A percentile compares a stretch with the other conserved stretches of the same genome.
These are phyloP conservation scores for Pythium monospermum DNA, from an alignment of 352 stramenopile genomes.

Conservation along the genomic window DNA sequence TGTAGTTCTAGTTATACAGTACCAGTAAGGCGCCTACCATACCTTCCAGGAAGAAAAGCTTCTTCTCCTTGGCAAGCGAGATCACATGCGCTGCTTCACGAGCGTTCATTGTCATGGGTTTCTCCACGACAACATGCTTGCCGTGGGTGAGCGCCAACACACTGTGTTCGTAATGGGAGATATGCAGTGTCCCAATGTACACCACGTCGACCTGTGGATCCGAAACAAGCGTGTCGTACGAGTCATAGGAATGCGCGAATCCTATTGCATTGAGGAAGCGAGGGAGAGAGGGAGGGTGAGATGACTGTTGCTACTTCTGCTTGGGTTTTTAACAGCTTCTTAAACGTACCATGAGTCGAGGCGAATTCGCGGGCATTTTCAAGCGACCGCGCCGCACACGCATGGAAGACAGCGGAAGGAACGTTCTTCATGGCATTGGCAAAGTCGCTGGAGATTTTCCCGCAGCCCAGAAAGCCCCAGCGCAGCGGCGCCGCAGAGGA, in stretches of 20 bases:
- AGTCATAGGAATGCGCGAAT: slow-evolving; percentile 63
- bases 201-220: slow-evolving; percentile 86
- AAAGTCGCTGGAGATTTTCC: slow-evolving; percentile 62
- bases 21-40: neutral
- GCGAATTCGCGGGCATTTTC: slow-evolving; percentile 42
- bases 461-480: slow-evolving; percentile 69
- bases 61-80: slow-evolving; percentile 50
- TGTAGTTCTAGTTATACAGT: no score
- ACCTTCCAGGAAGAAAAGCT: slow-evolving; percentile 80
- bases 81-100: slow-evolving; percentile 69
- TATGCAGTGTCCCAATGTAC: slow-evolving; percentile 92
- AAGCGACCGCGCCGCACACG: slow-evolving; percentile 50
- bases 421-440: slow-evolving; percentile 35
- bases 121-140: slow-evolving; percentile 93
- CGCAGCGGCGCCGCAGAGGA: slow-evolving; percentile 23
- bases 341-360: slow-evolving; percentile 23
- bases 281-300: no score
- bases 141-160: slow-evolving; percentile 67
- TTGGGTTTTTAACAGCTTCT: no score
- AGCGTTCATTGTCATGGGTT: slow-evolving; percentile 88
- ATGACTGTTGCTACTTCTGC: no score
- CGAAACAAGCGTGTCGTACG: slow-evolving; percentile 77
- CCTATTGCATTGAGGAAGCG: slow-evolving; percentile 16
- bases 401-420: slow-evolving; percentile 26
- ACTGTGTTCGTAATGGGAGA: slow-evolving; percentile 73